Conservation (phyloP, 331 rosid species). For the Malus hybrid region DNA sequence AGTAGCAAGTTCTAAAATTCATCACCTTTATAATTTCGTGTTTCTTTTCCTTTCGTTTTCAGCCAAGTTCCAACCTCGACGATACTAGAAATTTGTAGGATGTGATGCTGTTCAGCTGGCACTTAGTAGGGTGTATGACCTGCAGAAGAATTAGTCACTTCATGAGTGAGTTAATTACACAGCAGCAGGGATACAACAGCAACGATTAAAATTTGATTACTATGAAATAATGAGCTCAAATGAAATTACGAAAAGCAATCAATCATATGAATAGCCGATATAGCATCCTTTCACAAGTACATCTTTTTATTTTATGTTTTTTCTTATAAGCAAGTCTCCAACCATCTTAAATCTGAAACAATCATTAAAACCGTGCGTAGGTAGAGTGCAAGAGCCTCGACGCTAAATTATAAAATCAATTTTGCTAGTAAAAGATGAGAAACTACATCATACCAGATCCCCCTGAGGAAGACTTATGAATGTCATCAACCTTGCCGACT, state of each 20-base stretch:
- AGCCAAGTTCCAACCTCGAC: background rate
- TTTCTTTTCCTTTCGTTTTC: background rate
- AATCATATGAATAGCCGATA: background rate
- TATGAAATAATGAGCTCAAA: background rate
- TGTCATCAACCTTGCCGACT: conserved; percentile 81
- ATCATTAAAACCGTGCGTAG: background rate
- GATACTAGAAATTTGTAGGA: background rate
- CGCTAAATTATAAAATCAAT: background rate
- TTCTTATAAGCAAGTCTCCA: background rate
- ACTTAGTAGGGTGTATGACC: background rate
- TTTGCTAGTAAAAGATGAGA: background rate
- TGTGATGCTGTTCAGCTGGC: background rate
- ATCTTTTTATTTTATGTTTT: background rate
- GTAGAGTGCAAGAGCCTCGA: background rate
- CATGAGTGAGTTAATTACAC: background rate
- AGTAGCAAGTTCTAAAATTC: background rate
- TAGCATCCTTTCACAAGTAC: background rate
- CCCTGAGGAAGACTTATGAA: background rate
- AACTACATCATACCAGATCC: conserved; percentile 11
- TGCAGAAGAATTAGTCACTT: background rate
- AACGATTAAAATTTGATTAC: background rate
- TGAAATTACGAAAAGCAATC: background rate
- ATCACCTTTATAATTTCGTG: background rate
- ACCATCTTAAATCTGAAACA: background rate
- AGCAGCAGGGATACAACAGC: background rate